Base-by-base conservation (phyloP, 2,329 filamentous ascomycete genomes). In the Phialophora chinensis region DNA sequence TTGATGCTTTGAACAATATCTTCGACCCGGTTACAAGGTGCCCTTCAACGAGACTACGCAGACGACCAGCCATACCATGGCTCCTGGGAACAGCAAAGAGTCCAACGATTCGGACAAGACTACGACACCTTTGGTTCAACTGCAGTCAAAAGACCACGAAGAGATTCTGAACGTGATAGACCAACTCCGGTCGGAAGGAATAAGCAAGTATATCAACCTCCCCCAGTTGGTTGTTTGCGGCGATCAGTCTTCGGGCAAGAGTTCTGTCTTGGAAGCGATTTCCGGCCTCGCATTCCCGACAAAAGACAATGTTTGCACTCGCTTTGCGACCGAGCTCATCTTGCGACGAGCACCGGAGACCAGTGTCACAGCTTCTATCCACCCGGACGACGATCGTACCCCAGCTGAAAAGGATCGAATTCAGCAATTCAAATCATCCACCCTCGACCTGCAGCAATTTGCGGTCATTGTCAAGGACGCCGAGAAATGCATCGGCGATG, bases 191-290 rank as follows among this genome's bases (percentile, higher is more conserved):
- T 84, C 75, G 77, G 81, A 68, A 79, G 86, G 73, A 75, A 85
- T 74, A 78, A 86, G 72, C 53, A 64, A 71, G 72, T 82, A 84
- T 74, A 78, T 85, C 71, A 81, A 82, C 56, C 71, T 76, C 3
- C 74, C 74, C 11, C 74, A 76, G 53, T 25, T 76, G 3, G 67
- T 76, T 3, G 74, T 76, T 4, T 76, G 74, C 47, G 75, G 74
- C 31, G 74, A 76, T 53, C 74, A 77, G 54, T 75, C 74, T 1
- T 71, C 72, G 7, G 74, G 75, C 17, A 76, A 76, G 59, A 74
- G 73, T 54, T 75, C 74, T 1, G 74, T 76, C 2, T 65, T 76
- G 2, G 73, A 76, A 65, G 74, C 71, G 0, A 69, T 77, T n/a
- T 73, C 74, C n/a, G 71, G 72, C 6, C 53, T 77, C 20, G 61